Base-by-base conservation (phyloP, 2,329 filamentous ascomycete species). In the Stagonosporopsis rhizophila region DNA sequence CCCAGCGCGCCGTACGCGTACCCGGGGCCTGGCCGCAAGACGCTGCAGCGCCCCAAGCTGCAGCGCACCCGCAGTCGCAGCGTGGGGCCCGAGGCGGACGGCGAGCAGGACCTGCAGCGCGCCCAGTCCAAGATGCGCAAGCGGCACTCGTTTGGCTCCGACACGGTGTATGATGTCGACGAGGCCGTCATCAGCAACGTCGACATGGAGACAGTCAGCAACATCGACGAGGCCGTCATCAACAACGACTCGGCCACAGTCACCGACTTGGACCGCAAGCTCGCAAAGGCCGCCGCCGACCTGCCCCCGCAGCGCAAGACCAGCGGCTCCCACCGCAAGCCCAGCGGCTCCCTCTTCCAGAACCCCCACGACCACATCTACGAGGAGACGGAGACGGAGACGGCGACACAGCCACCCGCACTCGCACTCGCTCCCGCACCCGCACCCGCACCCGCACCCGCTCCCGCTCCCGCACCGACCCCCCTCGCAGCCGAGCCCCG, bases 371-470 rank as follows among this genome's bases (percentile, higher is more conserved):
- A 92, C 71, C 87, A 91, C 69, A 93, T 97, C 58, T 97, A 92
- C 82, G 93, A 97, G 74, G 94, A 97, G 72, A 90, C 91, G 1
- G 67, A 75, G n/a, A n/a, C n/a, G n/a, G n/a, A n/a, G n/a, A n/a
- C n/a, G n/a, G n/a, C n/a, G n/a, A n/a, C n/a, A n/a, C n/a, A n/a
- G n/a, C n/a, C n/a, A n/a, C n/a, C n/a, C n/a, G n/a, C n/a, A n/a
- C n/a, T n/a, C n/a, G n/a, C n/a, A n/a, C n/a, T n/a, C n/a, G n/a
- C n/a, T n/a, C n/a, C n/a, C n/a, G n/a, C n/a, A n/a, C n/a, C n/a
- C n/a, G n/a, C n/a, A n/a, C n/a, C n/a, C n/a, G n/a, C n/a, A n/a
- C n/a, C n/a, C n/a, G n/a, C n/a, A n/a, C 44, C 63, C 67, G 17
- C 58, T 64, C 38, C 46, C 61, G 61, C 61, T 45, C 63, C 67